A percentile compares a stretch with the other conserved stretches of the same genome.
Evolutionary conservation across 148 eudicot genomes (phyloP).

Genomic region (Nepenthes mirabilis): DNA sequence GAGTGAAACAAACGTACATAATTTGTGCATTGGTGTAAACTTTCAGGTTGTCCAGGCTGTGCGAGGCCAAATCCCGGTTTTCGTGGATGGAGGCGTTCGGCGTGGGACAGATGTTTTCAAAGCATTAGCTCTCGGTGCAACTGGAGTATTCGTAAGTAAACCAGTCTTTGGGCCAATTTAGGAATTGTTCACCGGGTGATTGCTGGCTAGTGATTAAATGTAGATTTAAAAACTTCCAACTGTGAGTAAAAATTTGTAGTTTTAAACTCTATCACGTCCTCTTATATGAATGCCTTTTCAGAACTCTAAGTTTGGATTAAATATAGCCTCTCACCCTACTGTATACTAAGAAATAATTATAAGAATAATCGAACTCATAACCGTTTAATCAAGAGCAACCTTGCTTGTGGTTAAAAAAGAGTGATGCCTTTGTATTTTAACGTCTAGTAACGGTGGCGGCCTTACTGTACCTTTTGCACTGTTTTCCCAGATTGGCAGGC

Average conservation of each 20-base stretch:
- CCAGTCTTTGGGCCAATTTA: not conserved
- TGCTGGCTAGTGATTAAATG: not conserved
- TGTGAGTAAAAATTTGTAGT: too few species aligned
- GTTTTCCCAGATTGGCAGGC: conserved; percentile 59
- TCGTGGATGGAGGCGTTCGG: conserved; percentile 73
- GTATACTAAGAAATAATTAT: too few species aligned
- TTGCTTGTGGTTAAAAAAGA: too few species aligned
- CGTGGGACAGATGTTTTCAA: conserved; percentile 90
- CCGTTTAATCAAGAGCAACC: too few species aligned
- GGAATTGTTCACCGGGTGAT: not conserved
- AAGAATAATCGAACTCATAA: too few species aligned
- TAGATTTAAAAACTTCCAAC: not conserved
- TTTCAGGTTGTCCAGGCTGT: conserved; percentile 59
- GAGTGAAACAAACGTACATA: not conserved
- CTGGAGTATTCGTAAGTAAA: conserved; percentile 82
- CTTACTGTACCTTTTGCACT: not conserved
- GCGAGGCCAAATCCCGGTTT: conserved; percentile 52
- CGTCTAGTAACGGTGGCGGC: not conserved
- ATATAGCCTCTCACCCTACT: too few species aligned
- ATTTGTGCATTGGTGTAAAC: not conserved
- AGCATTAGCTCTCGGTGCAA: conserved; percentile 79
- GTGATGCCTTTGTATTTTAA: too few species aligned
- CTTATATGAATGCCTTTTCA: too few species aligned
- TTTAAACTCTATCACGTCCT: too few species aligned
- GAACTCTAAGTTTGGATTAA: too few species aligned